Evolutionary conservation across 371 early-diverging fungal species (phyloP).

Genomic region (Gilbertella persicaria): DNA sequence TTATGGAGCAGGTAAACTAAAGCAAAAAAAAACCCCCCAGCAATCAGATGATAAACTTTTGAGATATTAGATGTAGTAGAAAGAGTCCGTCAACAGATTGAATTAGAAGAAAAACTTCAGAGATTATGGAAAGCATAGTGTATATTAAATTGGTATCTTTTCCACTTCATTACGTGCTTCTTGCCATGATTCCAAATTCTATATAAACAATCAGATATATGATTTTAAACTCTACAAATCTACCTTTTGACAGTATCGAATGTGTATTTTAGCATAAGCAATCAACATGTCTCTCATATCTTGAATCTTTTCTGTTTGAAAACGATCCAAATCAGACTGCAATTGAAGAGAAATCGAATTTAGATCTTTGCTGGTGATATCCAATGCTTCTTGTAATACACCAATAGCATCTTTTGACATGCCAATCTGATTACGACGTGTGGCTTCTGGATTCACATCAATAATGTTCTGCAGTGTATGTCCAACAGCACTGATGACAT

Average conservation of each 20-base stretch:
- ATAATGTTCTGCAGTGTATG: slow-evolving; percentile 85
- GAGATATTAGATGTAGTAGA: slow-evolving; percentile 3
- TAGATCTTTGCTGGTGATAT: slow-evolving; percentile 71
- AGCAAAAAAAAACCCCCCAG: neutral
- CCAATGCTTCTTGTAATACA: slow-evolving; percentile 76
- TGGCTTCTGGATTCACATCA: slow-evolving; percentile 93
- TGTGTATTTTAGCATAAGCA: slow-evolving; percentile 79
- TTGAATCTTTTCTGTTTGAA: slow-evolving; percentile 86
- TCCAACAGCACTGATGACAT: slow-evolving; percentile 66
- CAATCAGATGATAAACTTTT: neutral
- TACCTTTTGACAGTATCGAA: slow-evolving; percentile 82
- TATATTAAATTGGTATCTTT: slow-evolving; percentile 55
- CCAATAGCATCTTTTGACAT: slow-evolving; percentile 84
- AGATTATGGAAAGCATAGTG: no score
- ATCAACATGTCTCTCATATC: slow-evolving; percentile 83
- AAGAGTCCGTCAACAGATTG: slow-evolving; percentile 14
- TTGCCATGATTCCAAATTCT: slow-evolving; percentile 68
- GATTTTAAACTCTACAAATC: neutral
- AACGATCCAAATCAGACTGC: slow-evolving; percentile 89
- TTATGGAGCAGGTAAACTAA: slow-evolving; percentile 29
- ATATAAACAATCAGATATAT: neutral
- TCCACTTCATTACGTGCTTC: slow-evolving; percentile 65
- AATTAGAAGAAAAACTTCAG: slow-evolving; percentile 18
- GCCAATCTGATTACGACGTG: slow-evolving; percentile 87
- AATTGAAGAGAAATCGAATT: slow-evolving; percentile 72